Evolutionary conservation across 352 stramenopile species (phyloP), one percentile per base, ranked within the genome.

Genomic region (Pythium plurisporium): DNA sequence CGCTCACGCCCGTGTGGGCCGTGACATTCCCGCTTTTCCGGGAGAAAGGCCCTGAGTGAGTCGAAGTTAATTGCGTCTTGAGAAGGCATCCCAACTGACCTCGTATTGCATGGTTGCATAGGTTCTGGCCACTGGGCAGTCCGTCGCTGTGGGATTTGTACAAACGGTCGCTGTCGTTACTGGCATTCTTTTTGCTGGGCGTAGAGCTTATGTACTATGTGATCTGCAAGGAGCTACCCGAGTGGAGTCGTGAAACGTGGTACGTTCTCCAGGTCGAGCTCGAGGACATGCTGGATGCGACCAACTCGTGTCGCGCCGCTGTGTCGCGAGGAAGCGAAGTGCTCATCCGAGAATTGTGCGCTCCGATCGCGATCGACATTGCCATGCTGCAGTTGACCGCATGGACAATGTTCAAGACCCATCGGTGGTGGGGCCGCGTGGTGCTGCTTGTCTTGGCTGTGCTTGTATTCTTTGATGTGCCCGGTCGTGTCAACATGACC

Each of bases 111-210:
- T 50, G 5, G 26, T 17, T 22, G 9, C 44, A n/a, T 46, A 8
- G 20, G 12, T 37, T 30, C 31, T 94, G 83, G 81, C 83, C 83
- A 38, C 69, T 94, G 29, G 70, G 65, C 8, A 89, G 81, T 57
- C 43, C 60, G 42, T 89, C 79, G 15, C 45, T 89, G 19, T 69
- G 68, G 33, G 64, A 75, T 25, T 65, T 91, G 4, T 65, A 87
- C 40, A 26, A 52, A 12, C 69, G 49, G 43, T 77, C 74, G 58
- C n/a, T 81, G 22, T 33, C 50, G 20, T 79, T 89, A 51, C 51
- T 90, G 33, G 48, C 58, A 29, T 83, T 77, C 27, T 53, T 86
- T 15, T 45, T 64, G 33, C 74, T 75, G 25, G 74, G 79, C 3
- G 38, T 85, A 0, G 41, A 59, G 45, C 43, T 89, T 30, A 36